Base-by-base conservation (phyloP, 2,329 filamentous ascomycete species). In the Cercospora brassicicola region DNA sequence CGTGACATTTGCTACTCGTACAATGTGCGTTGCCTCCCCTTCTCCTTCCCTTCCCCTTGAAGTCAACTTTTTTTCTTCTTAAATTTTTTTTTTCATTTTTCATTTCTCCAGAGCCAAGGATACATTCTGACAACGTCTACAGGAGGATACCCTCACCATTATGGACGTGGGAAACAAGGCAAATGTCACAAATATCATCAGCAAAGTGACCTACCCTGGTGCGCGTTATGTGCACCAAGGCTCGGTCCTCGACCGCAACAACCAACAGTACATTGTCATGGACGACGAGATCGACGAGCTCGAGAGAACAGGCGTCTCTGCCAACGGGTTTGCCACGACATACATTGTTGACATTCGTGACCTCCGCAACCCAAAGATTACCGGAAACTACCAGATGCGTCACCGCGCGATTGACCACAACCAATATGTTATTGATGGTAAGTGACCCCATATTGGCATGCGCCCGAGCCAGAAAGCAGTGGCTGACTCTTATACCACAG, bases 261-360 rank as follows among this genome's bases (percentile, higher is more conserved):
- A 62, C 4, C 73, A 81, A 60, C 72, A 81, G 57, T 85, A 79
- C 73, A 80, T 86, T 4, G 78, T 86, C 15, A 74, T 85, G 3
- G 84, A 86, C 69, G 84, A 87, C 70, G 85, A 87, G 74, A 79
- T 83, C 10, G 85, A 87, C 67, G 85, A 87, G n/a, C 60, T 62
- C 9, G 56, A 62, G 23, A 56, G 51, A 5, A 53, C 53, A 18
- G 45, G 61, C 5, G 51, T 51, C 11, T 45, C 57, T 15, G 62
- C 65, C 33, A 31, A 65, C 36, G 2, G 85, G 82, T 0, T 85
- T 4, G 60, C 65, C 7, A 64, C 57, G 2, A 67, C 65, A n/a
- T 62, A 84, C 73, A 84, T 86, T 73, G 84, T 82, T 75, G 82
- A 85, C 73, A 83, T 85, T 66, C 73, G 76, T 4, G 76, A 80